Percentiles rank a stretch among this genome's conserved stretches.
Evolutionary conservation across 257 asterid species (phyloP).

Genomic region (Osmanthus fragrans): DNA sequence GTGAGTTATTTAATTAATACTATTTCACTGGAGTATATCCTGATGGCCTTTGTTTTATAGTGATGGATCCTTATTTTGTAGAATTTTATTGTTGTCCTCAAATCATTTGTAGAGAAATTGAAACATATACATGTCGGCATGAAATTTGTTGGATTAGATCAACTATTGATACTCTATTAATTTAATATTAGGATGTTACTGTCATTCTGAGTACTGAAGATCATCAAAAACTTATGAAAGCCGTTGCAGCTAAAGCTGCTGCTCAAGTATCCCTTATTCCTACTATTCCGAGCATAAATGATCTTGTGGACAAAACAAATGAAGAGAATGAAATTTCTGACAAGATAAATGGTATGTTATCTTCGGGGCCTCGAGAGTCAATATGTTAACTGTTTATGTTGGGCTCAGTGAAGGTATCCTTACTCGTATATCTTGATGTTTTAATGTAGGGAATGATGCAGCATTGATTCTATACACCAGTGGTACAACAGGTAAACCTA

Average conservation of each 20-base stretch:
- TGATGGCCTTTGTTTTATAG: background rate
- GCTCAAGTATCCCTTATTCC: constrained; percentile 81
- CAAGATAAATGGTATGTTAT: constrained; percentile 47
- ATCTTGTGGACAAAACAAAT: constrained; percentile 27
- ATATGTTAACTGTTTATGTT: constrained; percentile 9
- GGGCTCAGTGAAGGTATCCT: constrained; percentile 3
- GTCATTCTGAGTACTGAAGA: constrained; percentile 88
- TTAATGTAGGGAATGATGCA: constrained; percentile 64
- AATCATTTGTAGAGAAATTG: background rate
- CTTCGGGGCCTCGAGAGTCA: constrained; percentile 9
- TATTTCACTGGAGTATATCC: background rate
- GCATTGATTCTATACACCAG: constrained; percentile 93
- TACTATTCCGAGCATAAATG: constrained; percentile 37
- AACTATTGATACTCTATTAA: background rate
- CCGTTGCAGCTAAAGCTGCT: constrained; percentile 76
- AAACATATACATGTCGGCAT: background rate
- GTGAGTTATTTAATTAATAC: background rate
- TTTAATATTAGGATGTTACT: constrained; percentile 58
- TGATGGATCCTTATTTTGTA: background rate
- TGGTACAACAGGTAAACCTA: constrained; percentile 99
- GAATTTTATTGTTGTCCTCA: background rate
- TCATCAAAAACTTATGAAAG: constrained; percentile 77
- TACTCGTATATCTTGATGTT: constrained; percentile 23
- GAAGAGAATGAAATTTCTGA: constrained; percentile 35
- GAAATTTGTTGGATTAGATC: background rate